phyloP scores from a whole-genome alignment of 768 basidiomycete genomes.

The Collybiopsis luxurians region DNA sequence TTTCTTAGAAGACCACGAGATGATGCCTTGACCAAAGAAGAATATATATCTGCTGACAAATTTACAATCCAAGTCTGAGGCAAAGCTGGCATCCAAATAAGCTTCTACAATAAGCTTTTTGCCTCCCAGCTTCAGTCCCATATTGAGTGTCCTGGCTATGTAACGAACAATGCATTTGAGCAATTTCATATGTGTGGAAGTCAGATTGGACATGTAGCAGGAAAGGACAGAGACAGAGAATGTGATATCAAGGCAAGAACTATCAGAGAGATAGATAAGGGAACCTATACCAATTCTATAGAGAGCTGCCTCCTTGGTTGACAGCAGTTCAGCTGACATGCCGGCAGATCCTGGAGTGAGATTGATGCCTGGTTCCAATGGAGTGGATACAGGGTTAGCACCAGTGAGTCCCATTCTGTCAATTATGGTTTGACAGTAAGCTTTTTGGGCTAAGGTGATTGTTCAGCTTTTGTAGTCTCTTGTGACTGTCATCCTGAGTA shows the following conservation, averaged over 20 bases:
- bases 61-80: constrained; percentile 16
- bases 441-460: constrained; percentile 15
- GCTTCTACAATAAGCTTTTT: constrained; percentile 8
- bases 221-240: constrained; percentile 21
- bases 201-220: constrained; percentile 21
- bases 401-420: constrained; percentile 15
- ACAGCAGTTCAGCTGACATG: background rate
- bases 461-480: constrained; percentile 11
- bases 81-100: constrained; percentile 24
- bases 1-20: constrained; percentile 23
- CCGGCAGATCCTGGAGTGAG: background rate
- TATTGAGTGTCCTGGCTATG: constrained; percentile 26
- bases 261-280: constrained; percentile 20
- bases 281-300: constrained; percentile 26
- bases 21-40: constrained; percentile 16
- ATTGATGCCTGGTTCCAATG: constrained; percentile 12
- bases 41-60: constrained; percentile 25
- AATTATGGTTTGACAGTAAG: constrained; percentile 15
- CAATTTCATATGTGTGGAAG: constrained; percentile 22
- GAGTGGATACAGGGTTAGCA: constrained; percentile 17
- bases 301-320: constrained; percentile 5
- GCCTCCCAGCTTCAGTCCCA: constrained; percentile 18
- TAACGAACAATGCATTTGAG: no score
- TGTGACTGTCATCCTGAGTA: constrained; percentile 19
- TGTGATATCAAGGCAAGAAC: constrained; percentile 23